These are phyloP conservation scores for Sordariomycetes sp. DNA, from an alignment of 2,329 filamentous ascomycete species.

Conservation along the genomic window DNA sequence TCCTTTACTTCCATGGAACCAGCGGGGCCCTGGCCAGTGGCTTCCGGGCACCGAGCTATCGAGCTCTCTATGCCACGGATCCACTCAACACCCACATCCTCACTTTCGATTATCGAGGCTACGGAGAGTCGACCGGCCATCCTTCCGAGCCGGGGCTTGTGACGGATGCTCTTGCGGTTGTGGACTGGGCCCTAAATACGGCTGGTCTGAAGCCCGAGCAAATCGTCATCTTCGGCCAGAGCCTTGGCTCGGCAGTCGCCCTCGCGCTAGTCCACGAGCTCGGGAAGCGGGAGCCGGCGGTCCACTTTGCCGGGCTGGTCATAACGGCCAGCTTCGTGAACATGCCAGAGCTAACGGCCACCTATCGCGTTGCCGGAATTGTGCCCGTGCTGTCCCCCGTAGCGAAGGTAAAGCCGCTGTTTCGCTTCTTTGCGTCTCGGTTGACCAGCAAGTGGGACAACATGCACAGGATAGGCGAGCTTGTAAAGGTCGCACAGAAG, in stretches of 20 bases:
- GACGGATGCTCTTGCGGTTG: conserved; percentile 38
- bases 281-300: conserved; percentile 1
- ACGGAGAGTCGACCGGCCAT: conserved; percentile 38
- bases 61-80: conserved; percentile 37
- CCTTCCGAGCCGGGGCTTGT: conserved; percentile 46
- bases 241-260: conserved; percentile 43
- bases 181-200: conserved; percentile 40
- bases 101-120: conserved; percentile 52
- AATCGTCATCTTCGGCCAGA: conserved; percentile 50
- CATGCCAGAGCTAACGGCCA: conserved; percentile 33
- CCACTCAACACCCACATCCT: conserved; percentile 44
- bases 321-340: conserved; percentile 39
- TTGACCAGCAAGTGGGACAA: conserved; percentile 33
- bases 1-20: conserved; percentile 44
- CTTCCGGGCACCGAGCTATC: conserved; percentile 43
- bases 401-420: conserved; percentile 20
- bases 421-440: conserved; percentile 24
- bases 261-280: conserved; percentile 27
- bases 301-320: conserved; percentile 32
- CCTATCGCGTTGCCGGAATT: conserved; percentile 37
- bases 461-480: conserved; percentile 24
- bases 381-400: conserved; percentile 34
- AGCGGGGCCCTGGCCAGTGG: conserved; percentile 45
- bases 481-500: conserved; percentile 17
- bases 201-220: conserved; percentile 40